Evolutionary conservation across 805 yeast species (phyloP).

Genomic region (Barnettozyma siamensis): DNA sequence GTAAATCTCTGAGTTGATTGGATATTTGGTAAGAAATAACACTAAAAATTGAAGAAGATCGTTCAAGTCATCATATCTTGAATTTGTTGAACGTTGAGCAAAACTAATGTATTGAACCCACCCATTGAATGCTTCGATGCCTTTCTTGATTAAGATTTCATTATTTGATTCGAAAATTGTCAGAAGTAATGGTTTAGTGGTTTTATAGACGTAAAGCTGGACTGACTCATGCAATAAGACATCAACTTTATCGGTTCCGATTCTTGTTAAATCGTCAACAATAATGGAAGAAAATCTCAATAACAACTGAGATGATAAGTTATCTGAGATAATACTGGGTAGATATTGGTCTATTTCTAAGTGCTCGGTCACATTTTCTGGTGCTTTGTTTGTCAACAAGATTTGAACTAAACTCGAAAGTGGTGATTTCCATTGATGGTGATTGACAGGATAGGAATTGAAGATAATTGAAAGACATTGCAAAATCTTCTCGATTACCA

Average conservation of each 20-base stretch:
- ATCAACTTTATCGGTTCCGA: constrained; percentile 20
- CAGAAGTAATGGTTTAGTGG: constrained; percentile 21
- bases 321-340: constrained; percentile 5
- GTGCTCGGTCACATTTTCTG: constrained; percentile 4
- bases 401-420: constrained; percentile 24
- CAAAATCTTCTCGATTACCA: constrained; percentile 54
- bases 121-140: constrained; percentile 28
- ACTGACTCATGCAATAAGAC: constrained; percentile 34
- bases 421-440: constrained; percentile 37
- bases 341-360: constrained; percentile 11
- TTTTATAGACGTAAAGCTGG: constrained; percentile 30
- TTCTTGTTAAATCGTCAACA: constrained; percentile 45
- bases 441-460: constrained; percentile 25
- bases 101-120: constrained; percentile 35
- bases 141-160: constrained; percentile 9
- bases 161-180: constrained; percentile 13
- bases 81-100: constrained; percentile 25
- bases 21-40: constrained; percentile 7
- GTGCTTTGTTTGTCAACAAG: constrained; percentile 11
- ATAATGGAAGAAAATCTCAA: constrained; percentile 39
- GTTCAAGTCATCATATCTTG: constrained; percentile 20
- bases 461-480: constrained; percentile 48
- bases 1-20: constrained; percentile 11
- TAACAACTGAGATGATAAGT: constrained; percentile 10
- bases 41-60: constrained; percentile 17